Evolutionary conservation across 331 rosid genomes (phyloP).

Genomic region (Stylosanthes scabra): DNA sequence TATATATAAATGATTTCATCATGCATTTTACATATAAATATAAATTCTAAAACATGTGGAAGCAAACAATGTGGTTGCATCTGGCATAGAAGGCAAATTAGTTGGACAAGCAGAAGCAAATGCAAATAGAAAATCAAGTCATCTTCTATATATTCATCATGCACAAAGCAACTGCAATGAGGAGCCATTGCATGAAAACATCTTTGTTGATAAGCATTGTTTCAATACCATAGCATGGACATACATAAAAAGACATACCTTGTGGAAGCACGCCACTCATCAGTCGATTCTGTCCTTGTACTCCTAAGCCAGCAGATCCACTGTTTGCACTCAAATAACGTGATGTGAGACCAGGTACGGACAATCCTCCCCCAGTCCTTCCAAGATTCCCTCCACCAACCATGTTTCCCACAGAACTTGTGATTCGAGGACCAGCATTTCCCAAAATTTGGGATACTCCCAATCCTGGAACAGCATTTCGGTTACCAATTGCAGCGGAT

Average conservation of each 20-base stretch:
- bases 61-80: background rate
- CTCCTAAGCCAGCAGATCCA: conserved; percentile 82
- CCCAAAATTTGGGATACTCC: conserved; percentile 98
- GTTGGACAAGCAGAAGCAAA: background rate
- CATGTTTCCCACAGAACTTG: conserved; percentile 97
- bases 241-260: conserved; percentile 56
- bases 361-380: conserved; percentile 86
- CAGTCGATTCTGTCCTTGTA: conserved; percentile 93
- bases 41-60: background rate
- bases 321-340: conserved; percentile 78
- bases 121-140: too few relatives aligned
- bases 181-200: background rate
- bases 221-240: background rate
- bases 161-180: background rate
- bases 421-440: conserved; percentile 89
- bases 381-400: conserved; percentile 89
- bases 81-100: background rate
- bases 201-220: background rate
- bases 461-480: conserved; percentile 96
- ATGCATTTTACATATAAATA: background rate
- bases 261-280: conserved; percentile 93
- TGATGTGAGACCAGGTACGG: conserved; percentile 88
- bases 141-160: background rate
- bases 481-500: conserved; percentile 88
- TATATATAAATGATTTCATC: conserved; percentile 14